Base-by-base conservation (phyloP, 495 filamentous ascomycete genomes). In the Tuber umbilicatum region DNA sequence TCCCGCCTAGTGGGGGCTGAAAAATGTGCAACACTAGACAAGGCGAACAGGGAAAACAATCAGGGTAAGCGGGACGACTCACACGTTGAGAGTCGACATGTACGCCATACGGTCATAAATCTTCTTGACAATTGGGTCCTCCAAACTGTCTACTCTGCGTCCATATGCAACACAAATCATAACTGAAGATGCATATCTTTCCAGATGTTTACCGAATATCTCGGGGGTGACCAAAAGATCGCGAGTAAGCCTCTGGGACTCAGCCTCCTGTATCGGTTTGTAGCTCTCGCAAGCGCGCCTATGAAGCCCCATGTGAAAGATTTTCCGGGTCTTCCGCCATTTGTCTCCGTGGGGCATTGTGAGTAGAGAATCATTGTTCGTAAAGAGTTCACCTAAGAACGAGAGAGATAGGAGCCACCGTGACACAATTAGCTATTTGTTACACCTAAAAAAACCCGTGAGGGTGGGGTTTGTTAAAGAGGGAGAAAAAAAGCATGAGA, bases 101-200 rank as follows among this genome's bases (percentile, higher is more conserved):
- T 87, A 87, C 23, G 86, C 86, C 87, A 90, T 89, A 23, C 86
- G 87, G 73, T 88, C 83, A 68, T 89, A 87, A 31, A 87, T 84
- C 60, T 85, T 82, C 19, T 85, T 84, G 31, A 90, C 86, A 41
- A 86, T 83, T 69, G 87, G 83, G 27, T 86, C 86, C 42, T 86
- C 82, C 42, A 89, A 83, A 31, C 86, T 82, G 79, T 89, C 86
- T 17, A 91, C 88, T 12, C 89, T 84, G 27, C 89, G 84, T 0
- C 89, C 89, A 76, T 90, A 91, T 3, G 86, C 88, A 70, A 91
- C 87, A 73, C 87, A 89, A 43, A 88, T 88, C 67, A 90, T 89
- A 17, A 91, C 87, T 73, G 87, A 89, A 1, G 88, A 88, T 4
- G 89, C 89, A 75, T 89, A 91, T 45, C 89, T 84, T 80, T 91